Percentiles rank a stretch among this genome's conserved stretches.
These are phyloP conservation scores for Closterium sp. DNA, from an alignment of 139 green algal species.

Conservation along the genomic window DNA sequence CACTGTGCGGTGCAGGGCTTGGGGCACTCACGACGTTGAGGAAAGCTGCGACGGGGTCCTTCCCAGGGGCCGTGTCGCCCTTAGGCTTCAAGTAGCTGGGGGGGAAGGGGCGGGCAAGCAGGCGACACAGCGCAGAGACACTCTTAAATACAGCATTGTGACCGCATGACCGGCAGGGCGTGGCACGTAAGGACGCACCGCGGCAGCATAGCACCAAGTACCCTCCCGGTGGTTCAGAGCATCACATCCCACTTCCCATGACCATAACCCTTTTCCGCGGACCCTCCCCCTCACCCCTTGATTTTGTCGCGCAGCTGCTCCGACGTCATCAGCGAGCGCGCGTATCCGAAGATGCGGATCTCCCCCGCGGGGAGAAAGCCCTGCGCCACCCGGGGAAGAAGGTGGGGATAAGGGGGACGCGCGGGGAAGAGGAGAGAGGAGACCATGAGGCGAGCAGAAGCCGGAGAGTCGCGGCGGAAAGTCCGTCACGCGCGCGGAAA, in stretches of 20 bases:
- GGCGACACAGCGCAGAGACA: not conserved
- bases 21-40: not conserved
- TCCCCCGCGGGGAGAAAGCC: slow-evolving; percentile 21
- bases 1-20: no score
- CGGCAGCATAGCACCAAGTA: no score
- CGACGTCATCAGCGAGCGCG: slow-evolving; percentile 24
- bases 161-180: no score
- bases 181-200: no score
- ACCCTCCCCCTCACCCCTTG: slow-evolving; percentile 23
- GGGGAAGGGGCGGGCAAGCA: not conserved
- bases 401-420: not conserved
- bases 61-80: not conserved
- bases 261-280: not conserved
- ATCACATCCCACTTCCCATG: no score
- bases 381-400: not conserved
- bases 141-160: no score
- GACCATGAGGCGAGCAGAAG: not conserved
- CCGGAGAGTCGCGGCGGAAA: no score
- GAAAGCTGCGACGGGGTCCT: slow-evolving; percentile 14
- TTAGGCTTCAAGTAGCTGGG: slow-evolving; percentile 9
- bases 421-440: not conserved
- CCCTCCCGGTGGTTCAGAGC: no score
- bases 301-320: slow-evolving; percentile 33
- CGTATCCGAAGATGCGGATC: slow-evolving; percentile 49
- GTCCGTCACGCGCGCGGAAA: no score